These are phyloP conservation scores for Tuber microsphaerosporum DNA, from an alignment of 495 filamentous ascomycete genomes.

Conservation along the genomic window DNA sequence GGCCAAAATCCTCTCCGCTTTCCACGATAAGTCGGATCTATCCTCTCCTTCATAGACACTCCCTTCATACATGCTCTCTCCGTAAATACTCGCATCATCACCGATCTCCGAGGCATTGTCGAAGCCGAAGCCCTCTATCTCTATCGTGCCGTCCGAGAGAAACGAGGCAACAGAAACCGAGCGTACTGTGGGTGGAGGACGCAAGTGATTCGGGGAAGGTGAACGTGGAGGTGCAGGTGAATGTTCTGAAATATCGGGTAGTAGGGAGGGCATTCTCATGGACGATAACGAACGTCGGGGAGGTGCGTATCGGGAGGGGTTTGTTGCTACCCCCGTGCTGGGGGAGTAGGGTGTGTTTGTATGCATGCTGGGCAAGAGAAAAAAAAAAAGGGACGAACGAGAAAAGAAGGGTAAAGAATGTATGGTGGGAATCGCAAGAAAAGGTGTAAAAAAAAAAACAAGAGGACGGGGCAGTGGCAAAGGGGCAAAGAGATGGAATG, in stretches of 20 bases:
- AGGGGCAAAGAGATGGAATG: not conserved
- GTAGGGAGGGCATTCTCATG: slow-evolving; percentile 26
- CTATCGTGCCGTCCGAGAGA: slow-evolving; percentile 39
- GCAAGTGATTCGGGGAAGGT: slow-evolving; percentile 14
- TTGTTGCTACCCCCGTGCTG: not conserved
- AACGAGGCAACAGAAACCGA: slow-evolving; percentile 39
- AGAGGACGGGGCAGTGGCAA: not conserved
- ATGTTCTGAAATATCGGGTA: slow-evolving; percentile 40
- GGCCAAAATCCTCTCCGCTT: slow-evolving; percentile 38
- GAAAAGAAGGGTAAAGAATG: slow-evolving; percentile 3
- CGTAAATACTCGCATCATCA: slow-evolving; percentile 33
- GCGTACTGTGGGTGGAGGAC: slow-evolving; percentile 18
- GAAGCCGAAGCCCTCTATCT: slow-evolving; percentile 41
- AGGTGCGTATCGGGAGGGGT: slow-evolving; percentile 19
- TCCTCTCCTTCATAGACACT: slow-evolving; percentile 38
- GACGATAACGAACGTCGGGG: slow-evolving; percentile 32
- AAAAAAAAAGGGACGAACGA: not conserved
- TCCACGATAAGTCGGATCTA: slow-evolving; percentile 29
- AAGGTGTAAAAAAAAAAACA: slow-evolving; percentile 3
- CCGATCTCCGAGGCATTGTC: slow-evolving; percentile 38
- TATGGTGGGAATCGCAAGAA: not conserved
- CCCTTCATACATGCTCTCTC: slow-evolving; percentile 37
- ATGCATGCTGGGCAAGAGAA: not conserved
- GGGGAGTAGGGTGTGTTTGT: not conserved
- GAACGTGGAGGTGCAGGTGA: slow-evolving; percentile 34